These are phyloP conservation scores for Boletus sp. DNA, from an alignment of 768 basidiomycete species.

Conservation along the genomic window DNA sequence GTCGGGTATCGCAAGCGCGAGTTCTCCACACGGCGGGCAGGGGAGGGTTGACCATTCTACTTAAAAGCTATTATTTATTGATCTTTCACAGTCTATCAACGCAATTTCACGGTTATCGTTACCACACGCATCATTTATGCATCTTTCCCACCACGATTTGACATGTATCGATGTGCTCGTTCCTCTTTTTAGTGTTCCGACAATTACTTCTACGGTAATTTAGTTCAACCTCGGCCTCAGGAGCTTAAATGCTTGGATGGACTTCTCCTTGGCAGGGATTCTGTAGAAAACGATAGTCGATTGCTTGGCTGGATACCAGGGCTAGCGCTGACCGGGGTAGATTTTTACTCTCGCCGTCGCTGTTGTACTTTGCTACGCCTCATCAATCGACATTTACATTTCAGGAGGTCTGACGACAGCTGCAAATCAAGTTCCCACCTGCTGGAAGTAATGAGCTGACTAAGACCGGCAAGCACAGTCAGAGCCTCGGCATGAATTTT, in stretches of 20 bases:
- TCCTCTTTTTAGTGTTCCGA: background rate
- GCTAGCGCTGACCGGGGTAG: background rate
- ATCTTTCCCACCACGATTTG: background rate
- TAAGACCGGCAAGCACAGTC: too few species aligned
- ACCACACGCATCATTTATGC: background rate
- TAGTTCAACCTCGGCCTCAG: background rate
- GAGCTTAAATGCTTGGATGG: background rate
- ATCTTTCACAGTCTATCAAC: background rate
- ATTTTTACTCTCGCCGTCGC: background rate
- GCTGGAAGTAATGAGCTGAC: too few species aligned
- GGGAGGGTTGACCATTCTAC: background rate
- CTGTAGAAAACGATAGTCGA: background rate
- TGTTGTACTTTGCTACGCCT: too few species aligned
- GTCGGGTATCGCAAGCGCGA: background rate
- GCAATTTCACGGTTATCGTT: background rate
- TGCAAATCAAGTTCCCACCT: too few species aligned
- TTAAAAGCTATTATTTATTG: background rate
- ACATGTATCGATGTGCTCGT: conserved; percentile 3
- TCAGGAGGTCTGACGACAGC: too few species aligned
- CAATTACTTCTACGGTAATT: background rate
- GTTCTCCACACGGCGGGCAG: background rate
- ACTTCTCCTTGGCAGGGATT: background rate
- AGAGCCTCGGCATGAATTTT: too few species aligned
- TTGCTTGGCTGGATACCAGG: background rate
- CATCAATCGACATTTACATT: too few species aligned